Percentiles rank a stretch among this genome's conserved stretches.
Evolutionary conservation across 2,329 filamentous ascomycete species (phyloP).

Genomic region (Stylonectria norvegica): DNA sequence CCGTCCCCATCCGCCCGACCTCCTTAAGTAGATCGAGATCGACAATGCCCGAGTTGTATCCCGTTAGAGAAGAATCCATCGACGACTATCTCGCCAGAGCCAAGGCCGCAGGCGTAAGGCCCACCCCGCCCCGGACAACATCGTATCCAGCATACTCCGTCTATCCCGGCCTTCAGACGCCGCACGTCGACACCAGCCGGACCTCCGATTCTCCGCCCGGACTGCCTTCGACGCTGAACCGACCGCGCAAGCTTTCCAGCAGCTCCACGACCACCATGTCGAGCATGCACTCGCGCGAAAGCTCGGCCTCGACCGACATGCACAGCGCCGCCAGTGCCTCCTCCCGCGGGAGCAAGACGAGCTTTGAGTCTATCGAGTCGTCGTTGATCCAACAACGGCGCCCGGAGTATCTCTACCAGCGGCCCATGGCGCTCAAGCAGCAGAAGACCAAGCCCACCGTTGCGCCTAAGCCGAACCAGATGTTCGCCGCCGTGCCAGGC

Average conservation of each 20-base stretch:
- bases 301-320: too few species aligned
- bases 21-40: too few species aligned
- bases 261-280: constrained; percentile 25
- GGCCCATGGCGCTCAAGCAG: constrained; percentile 21
- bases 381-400: constrained; percentile 17
- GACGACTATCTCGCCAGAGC: constrained; percentile 15
- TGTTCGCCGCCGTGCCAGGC: constrained; percentile 54
- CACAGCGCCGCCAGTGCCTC: too few species aligned
- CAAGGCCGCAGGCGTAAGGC: constrained; percentile 5
- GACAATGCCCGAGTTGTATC: constrained; percentile 19
- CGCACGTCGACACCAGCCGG: constrained; percentile 18
- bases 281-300: constrained; percentile 29
- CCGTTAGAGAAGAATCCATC: constrained; percentile 17
- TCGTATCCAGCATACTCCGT: constrained; percentile 27
- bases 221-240: constrained; percentile 30
- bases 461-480: constrained; percentile 44
- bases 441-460: constrained; percentile 16
- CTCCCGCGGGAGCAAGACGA: constrained; percentile 38
- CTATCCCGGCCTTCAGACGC: constrained; percentile 32
- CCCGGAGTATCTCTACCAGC: constrained; percentile 20
- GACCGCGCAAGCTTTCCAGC: constrained; percentile 36
- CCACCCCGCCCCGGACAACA: constrained; percentile 12
- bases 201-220: constrained; percentile 18
- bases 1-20: constrained; percentile 19
- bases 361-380: constrained; percentile 40